Base-by-base conservation (phyloP, 116 monocot genomes). In the Dioscorea cayenensis region DNA sequence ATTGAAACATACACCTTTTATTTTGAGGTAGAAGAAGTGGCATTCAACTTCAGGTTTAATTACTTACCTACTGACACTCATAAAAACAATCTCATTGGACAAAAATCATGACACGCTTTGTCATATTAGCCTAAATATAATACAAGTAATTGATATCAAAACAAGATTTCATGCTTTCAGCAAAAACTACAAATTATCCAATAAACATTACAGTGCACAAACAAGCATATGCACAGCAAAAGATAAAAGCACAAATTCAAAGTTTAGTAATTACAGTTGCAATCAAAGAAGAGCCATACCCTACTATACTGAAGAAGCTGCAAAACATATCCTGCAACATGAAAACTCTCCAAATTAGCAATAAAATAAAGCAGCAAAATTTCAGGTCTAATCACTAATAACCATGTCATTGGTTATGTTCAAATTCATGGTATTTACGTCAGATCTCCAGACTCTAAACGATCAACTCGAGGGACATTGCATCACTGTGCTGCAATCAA, bases 301-400 rank as follows among this genome's bases (percentile, higher is more conserved):
- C 90, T n/a, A 90, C 77, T 60, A 97, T 85, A 69, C 80, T 93
- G 88, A 97, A 97, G 86, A 97, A 92, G 79, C 97, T 97, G 84
- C 86, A 93, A 71, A 97, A 88, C 93, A 97, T 88, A 77, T 97
- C 97, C 97, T 97, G 93, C 74, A 83, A 72, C 22, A 77, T 4
- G 52, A 72, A 80, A 17, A 49, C 11, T 23, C 22, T 20, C 20
- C 21, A 69, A 7, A 35, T 32, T 52, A 62, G 75, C 37, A 87
- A 73, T 64, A 60, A 35, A 51, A 55, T 8, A 27, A 8, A 16
- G n/a, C 25, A 8, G 11, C 21, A 69, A 23, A 51, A 20, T 69
- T 23, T 12, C 55, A 55, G 16, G n/a, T 11, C 55, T 55, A 55
- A 55, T n/a, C 55, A 55, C 55, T 18, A n/a, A 55, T 16, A 55